Conservation (phyloP, 352 stramenopile species). For the Pythium coloratum region DNA sequence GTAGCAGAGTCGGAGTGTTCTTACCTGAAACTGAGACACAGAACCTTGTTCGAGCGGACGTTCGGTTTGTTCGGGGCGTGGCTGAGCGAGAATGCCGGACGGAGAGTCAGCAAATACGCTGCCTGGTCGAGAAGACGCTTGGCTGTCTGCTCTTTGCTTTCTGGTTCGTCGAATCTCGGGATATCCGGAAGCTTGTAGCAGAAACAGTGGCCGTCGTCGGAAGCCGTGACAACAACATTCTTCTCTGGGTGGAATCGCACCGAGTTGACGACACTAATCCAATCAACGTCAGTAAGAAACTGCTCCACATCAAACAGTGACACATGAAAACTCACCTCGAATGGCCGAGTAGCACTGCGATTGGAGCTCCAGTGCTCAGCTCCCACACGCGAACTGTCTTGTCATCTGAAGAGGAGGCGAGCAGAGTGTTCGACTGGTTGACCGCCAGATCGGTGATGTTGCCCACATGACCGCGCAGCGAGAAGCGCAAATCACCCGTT, state of each 20-base stretch:
- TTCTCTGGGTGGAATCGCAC: slow-evolving; percentile 85
- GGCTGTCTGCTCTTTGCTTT: slow-evolving; percentile 80
- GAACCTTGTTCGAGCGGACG: slow-evolving; percentile 42
- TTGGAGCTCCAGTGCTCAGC: slow-evolving; percentile 73
- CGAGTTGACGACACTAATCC: slow-evolving; percentile 73
- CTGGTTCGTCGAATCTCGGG: slow-evolving; percentile 38
- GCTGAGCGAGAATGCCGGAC: slow-evolving; percentile 77
- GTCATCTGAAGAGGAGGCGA: slow-evolving; percentile 88
- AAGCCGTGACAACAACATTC: slow-evolving; percentile 90
- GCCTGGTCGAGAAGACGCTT: slow-evolving; percentile 67
- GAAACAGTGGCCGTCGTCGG: slow-evolving; percentile 90
- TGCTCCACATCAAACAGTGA: not conserved
- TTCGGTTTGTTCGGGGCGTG: slow-evolving; percentile 33
- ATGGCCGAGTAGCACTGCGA: slow-evolving; percentile 85
- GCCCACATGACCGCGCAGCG: slow-evolving; percentile 80
- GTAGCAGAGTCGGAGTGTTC: not conserved
- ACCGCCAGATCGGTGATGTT: slow-evolving; percentile 91
- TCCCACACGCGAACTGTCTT: slow-evolving; percentile 90
- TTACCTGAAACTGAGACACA: slow-evolving; percentile 44
- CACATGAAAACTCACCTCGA: slow-evolving; percentile 64
- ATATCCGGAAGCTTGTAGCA: slow-evolving; percentile 90
- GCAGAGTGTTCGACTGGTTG: slow-evolving; percentile 75
- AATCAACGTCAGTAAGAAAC: slow-evolving; percentile 7
- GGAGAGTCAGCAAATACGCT: slow-evolving; percentile 80
- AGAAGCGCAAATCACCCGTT: slow-evolving; percentile 81